These are phyloP conservation scores for Acer negundo DNA, from an alignment of 345 rosid species.

Conservation along the genomic window DNA sequence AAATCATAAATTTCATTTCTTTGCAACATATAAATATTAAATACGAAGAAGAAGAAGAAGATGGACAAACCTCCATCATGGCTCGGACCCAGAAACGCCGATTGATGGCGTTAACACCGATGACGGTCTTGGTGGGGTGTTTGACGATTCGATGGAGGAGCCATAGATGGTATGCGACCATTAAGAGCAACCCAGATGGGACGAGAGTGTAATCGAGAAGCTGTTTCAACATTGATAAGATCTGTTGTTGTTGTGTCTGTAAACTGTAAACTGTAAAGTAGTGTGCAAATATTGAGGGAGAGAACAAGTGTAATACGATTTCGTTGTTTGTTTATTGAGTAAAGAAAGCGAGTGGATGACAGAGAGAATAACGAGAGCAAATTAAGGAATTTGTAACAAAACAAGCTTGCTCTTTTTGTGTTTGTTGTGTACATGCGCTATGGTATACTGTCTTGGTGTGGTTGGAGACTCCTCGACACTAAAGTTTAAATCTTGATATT, in stretches of 20 bases:
- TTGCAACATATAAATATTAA: not conserved
- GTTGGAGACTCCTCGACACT: too few relatives aligned
- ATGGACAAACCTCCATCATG: constrained; percentile 77
- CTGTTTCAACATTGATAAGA: constrained; percentile 43
- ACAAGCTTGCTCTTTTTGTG: not conserved
- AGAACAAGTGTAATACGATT: constrained; percentile 35
- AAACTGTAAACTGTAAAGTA: too few relatives aligned
- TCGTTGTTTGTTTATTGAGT: constrained; percentile 2
- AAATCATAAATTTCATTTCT: not conserved
- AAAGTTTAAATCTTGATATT: too few relatives aligned
- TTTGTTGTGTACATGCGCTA: not conserved
- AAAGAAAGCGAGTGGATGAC: not conserved
- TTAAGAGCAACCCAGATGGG: constrained; percentile 56
- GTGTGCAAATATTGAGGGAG: not conserved
- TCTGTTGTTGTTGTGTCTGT: too few relatives aligned
- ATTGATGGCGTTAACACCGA: constrained; percentile 77
- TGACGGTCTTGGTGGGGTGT: constrained; percentile 66
- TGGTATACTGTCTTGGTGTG: too few relatives aligned
- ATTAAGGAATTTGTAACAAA: not conserved
- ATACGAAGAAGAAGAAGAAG: too few relatives aligned
- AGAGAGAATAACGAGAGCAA: not conserved
- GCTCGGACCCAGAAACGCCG: constrained; percentile 89
- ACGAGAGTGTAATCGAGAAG: constrained; percentile 63
- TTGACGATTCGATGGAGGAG: constrained; percentile 58
- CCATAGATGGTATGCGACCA: constrained; percentile 71